A percentile compares a stretch with the other conserved stretches of the same genome.
phyloP scores from a whole-genome alignment of 2,329 filamentous ascomycete genomes.

The Penicillium sp. region DNA sequence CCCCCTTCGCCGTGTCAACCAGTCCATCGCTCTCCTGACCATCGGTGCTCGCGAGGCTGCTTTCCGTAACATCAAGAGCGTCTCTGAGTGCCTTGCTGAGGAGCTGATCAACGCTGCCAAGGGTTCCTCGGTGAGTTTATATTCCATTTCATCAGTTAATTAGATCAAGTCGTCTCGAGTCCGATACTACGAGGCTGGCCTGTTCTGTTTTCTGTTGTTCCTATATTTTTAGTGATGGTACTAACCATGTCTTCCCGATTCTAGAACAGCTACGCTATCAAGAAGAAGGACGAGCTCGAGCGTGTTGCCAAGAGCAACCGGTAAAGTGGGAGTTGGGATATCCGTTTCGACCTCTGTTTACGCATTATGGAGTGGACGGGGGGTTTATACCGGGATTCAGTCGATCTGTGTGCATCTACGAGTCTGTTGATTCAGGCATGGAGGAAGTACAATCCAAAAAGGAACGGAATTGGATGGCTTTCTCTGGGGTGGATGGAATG shows the following conservation, averaged over 20 bases:
- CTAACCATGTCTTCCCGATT: neutral
- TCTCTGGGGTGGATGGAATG: constrained; percentile 41
- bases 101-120: constrained; percentile 99
- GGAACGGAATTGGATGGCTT: constrained; percentile 37
- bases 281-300: constrained; percentile 99
- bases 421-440: constrained; percentile 40
- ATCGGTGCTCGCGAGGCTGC: constrained; percentile 97
- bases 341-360: constrained; percentile 39
- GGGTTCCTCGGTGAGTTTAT: constrained; percentile 66
- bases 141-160: neutral
- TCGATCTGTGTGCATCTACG: constrained; percentile 40
- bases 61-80: constrained; percentile 97
- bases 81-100: constrained; percentile 92
- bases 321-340: constrained; percentile 60
- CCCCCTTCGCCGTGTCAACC: constrained; percentile 98
- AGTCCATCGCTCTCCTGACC: constrained; percentile 97
- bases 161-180: neutral
- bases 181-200: neutral
- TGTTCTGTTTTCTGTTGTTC: neutral
- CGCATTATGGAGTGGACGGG: constrained; percentile 41
- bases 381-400: constrained; percentile 38
- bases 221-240: neutral
- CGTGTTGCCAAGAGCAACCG: constrained; percentile 99
- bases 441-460: constrained; percentile 37
- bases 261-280: constrained; percentile 97